phyloP scores from a whole-genome alignment of 805 yeast genomes.

The Starmerella apicola region DNA sequence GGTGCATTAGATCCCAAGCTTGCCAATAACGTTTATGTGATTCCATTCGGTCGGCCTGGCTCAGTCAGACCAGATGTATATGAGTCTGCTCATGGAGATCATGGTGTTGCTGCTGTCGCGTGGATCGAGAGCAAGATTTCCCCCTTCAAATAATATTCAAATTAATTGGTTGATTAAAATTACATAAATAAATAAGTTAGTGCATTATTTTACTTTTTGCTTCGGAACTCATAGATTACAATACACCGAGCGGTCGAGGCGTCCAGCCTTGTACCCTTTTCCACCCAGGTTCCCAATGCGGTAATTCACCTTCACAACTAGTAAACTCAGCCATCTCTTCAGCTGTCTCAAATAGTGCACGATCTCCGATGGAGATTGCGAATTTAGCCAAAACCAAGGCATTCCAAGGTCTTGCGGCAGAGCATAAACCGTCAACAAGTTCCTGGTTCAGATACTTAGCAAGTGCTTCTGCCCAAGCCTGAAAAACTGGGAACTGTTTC shows the following conservation, averaged over 20 bases:
- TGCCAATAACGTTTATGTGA: constrained; percentile 30
- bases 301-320: constrained; percentile 5
- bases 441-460: constrained; percentile 2
- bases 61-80: constrained; percentile 29
- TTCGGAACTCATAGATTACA: too few species aligned
- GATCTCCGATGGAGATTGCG: constrained; percentile 3
- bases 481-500: constrained; percentile 7
- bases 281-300: constrained; percentile 9
- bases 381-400: constrained; percentile 16
- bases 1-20: constrained; percentile 33
- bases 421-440: neutral
- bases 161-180: too few species aligned
- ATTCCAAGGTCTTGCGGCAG: constrained; percentile 23
- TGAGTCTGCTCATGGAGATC: constrained; percentile 26
- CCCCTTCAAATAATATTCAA: neutral
- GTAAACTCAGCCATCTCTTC: constrained; percentile 19
- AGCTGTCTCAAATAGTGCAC: constrained; percentile 5
- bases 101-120: constrained; percentile 28
- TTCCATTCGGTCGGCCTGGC: constrained; percentile 35
- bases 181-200: too few species aligned
- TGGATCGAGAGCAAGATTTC: constrained; percentile 20
- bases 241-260: constrained; percentile 15
- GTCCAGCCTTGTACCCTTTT: constrained; percentile 12
- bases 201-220: too few species aligned
- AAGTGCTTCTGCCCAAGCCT: constrained; percentile 18